Percentiles rank a stretch among this genome's conserved stretches.
These are phyloP conservation scores for Claviceps cyperi DNA, from an alignment of 2,329 filamentous ascomycete species.

Conservation along the genomic window DNA sequence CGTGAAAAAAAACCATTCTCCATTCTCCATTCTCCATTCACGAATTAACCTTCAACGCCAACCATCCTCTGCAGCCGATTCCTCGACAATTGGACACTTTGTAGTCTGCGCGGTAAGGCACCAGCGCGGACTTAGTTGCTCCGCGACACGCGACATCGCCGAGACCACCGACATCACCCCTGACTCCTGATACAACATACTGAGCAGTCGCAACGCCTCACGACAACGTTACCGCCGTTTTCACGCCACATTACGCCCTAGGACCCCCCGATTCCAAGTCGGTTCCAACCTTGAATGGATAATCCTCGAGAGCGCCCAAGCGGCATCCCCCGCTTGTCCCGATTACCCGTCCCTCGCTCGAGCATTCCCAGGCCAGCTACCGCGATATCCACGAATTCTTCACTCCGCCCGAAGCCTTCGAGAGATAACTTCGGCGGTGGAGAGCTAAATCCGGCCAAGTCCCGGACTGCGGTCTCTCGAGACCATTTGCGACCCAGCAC, in stretches of 20 bases:
- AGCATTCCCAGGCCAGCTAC: slow-evolving; percentile 17
- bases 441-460: slow-evolving; percentile 25
- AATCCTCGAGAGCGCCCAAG: slow-evolving; percentile 21
- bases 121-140: background rate
- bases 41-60: background rate
- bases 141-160: background rate
- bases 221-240: background rate
- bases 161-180: background rate
- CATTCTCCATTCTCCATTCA: background rate
- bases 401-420: background rate
- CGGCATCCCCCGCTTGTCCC: slow-evolving; percentile 23
- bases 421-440: slow-evolving; percentile 8
- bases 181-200: background rate
- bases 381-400: slow-evolving; percentile 12
- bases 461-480: slow-evolving; percentile 26
- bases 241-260: background rate
- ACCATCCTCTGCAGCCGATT: background rate
- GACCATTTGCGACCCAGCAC: slow-evolving; percentile 20
- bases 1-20: too few relatives aligned
- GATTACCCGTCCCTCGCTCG: slow-evolving; percentile 23
- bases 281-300: slow-evolving; percentile 13
- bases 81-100: background rate
- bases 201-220: background rate
- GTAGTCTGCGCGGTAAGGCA: background rate
- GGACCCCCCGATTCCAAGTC: background rate